These are phyloP conservation scores for Pseudocercospora vitis DNA, from an alignment of 2,329 filamentous ascomycete genomes.

Conservation along the genomic window DNA sequence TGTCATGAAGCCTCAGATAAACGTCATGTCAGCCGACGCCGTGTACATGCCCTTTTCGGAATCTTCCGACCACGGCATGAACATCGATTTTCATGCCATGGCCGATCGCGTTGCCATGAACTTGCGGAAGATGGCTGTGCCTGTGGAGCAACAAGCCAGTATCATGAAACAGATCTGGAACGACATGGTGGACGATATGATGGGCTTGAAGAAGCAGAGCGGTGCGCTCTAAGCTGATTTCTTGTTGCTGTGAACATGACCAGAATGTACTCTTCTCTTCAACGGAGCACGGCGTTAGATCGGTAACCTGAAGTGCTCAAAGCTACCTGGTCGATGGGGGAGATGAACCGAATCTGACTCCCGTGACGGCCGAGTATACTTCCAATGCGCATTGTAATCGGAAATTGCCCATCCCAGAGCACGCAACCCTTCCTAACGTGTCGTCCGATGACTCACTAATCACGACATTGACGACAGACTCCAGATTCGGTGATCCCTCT, in stretches of 20 bases:
- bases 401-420: no score
- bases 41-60: conserved; percentile 59
- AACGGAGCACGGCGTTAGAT: not conserved
- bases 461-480: no score
- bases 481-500: no score
- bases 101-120: conserved; percentile 45
- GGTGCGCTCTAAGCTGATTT: conserved; percentile 3
- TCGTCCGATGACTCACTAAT: no score
- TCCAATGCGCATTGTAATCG: no score
- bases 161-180: conserved; percentile 46
- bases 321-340: not conserved
- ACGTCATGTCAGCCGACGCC: conserved; percentile 52
- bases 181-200: conserved; percentile 52
- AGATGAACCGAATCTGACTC: conserved; percentile 5
- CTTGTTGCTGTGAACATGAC: not conserved
- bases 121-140: conserved; percentile 36
- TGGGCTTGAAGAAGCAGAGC: conserved; percentile 41
- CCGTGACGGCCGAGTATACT: conserved; percentile 7
- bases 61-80: conserved; percentile 56
- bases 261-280: conserved; percentile 6
- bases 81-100: conserved; percentile 58
- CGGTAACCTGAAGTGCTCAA: conserved; percentile 21
- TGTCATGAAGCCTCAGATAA: conserved; percentile 59
- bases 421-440: no score
- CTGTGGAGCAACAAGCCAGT: conserved; percentile 45